Percentiles rank a stretch among this genome's conserved stretches.
Conservation (phyloP, 1,139 yeast genomes). For the Wickerhamomyces sp. region DNA sequence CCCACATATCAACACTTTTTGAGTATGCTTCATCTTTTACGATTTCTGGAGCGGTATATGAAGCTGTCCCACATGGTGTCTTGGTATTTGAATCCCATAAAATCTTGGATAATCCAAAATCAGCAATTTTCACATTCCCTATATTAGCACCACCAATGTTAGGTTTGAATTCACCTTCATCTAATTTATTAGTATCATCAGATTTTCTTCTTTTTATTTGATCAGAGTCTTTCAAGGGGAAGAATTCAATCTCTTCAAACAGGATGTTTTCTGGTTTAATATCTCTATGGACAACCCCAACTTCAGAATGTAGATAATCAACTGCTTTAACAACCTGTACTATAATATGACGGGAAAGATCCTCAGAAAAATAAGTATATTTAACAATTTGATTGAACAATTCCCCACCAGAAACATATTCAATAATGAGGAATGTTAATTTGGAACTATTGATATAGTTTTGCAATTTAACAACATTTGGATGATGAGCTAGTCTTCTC, state of each 20-base stretch:
- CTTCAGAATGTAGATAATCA: slow-evolving; percentile 65
- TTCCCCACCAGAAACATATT: slow-evolving; percentile 89
- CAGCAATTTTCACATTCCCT: slow-evolving; percentile 82
- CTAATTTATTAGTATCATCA: slow-evolving; percentile 72
- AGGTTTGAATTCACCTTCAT: slow-evolving; percentile 78
- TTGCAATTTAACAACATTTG: slow-evolving; percentile 64
- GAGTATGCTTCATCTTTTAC: slow-evolving; percentile 82
- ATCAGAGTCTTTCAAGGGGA: slow-evolving; percentile 41
- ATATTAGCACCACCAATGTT: slow-evolving; percentile 87
- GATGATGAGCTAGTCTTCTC: slow-evolving; percentile 54
- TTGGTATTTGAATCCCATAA: slow-evolving; percentile 64
- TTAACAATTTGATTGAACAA: slow-evolving; percentile 90
- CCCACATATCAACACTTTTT: slow-evolving; percentile 94
- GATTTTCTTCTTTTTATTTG: slow-evolving; percentile 50
- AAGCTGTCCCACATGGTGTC: slow-evolving; percentile 89
- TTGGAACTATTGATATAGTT: slow-evolving; percentile 61
- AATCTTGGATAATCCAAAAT: slow-evolving; percentile 87
- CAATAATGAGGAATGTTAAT: slow-evolving; percentile 75
- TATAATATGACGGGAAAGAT: slow-evolving; percentile 78
- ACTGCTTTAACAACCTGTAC: slow-evolving; percentile 80
- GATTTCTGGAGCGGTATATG: slow-evolving; percentile 92
- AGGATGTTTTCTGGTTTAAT: slow-evolving; percentile 87
- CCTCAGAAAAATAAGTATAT: slow-evolving; percentile 86
- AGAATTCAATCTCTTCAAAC: slow-evolving; percentile 65
- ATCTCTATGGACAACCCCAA: slow-evolving; percentile 90